Evolutionary conservation across 2,329 filamentous ascomycete species (phyloP), one percentile per base, ranked within the genome.

Genomic region (Microsporum audouinii): DNA sequence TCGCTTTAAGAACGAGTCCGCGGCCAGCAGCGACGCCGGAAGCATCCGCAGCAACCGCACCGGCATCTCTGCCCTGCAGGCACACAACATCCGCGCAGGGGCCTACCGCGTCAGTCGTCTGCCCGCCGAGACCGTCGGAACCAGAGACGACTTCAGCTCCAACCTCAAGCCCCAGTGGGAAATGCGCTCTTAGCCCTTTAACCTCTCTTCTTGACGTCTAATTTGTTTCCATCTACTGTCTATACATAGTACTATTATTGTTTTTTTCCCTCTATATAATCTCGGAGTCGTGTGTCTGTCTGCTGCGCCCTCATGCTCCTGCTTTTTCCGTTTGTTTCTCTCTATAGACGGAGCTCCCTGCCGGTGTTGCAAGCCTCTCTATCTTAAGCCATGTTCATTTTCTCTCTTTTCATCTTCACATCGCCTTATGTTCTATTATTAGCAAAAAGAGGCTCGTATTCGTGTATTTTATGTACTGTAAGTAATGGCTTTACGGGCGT

Each of bases 51-150:
- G 88, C 74, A 89, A 89, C 77, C 82, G 84, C 57, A 89, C 85
- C 49, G 90, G 88, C 58, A 85, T 95, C 67, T 95, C 89, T 3
- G 80, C 84, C 2, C 76, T 81, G 58, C 83, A 91, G 70, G 76
- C 84, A 58, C 78, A 84, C 63, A 87, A 89, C 68, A 85, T 96
- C 68, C 88, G 91, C 65, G 82, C 78, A 61, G 91, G 91, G 65
- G 91, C 90, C 53, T 92, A 95, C 69, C 88, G 91, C 64, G 84
- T 96, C 65, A 94, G 89, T 71, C 85, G 88, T 57, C 82, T 96
- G 63, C 91, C 91, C 0, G 86, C 84, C 62, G 89, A 91, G 66
- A 83, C 86, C 49, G 89, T 95, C 62, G 91, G 91, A 65, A 91
- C 89, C 2, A 81, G 80, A 68, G 83, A 87, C 38, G 84, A 89